These are phyloP conservation scores for Sugiyamaella valdiviana DNA, from an alignment of 805 yeast genomes.

Conservation along the genomic window DNA sequence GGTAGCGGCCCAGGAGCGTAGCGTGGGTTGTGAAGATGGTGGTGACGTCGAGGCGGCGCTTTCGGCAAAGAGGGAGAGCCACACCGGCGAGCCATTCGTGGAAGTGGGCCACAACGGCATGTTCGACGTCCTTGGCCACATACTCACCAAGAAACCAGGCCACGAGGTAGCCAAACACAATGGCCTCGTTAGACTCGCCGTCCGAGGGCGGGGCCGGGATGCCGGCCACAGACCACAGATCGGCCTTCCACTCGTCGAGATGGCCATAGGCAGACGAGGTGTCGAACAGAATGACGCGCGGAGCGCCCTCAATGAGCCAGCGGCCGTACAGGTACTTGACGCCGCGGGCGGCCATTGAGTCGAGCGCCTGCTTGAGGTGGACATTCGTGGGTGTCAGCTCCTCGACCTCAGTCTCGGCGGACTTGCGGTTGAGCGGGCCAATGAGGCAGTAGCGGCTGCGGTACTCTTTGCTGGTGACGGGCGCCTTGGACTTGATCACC, in stretches of 20 bases:
- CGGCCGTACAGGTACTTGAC: slow-evolving; percentile 81
- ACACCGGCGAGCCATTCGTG: slow-evolving; percentile 99
- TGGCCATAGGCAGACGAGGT: slow-evolving; percentile 61
- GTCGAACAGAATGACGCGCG: slow-evolving; percentile 85
- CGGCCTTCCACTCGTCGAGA: slow-evolving; percentile 90
- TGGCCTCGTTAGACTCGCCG: slow-evolving; percentile 84
- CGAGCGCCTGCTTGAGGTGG: slow-evolving; percentile 54
- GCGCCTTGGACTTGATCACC: slow-evolving; percentile 92
- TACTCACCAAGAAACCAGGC: slow-evolving; percentile 97
- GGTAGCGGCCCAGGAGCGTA: slow-evolving; percentile 85
- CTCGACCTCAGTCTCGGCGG: slow-evolving; percentile 73
- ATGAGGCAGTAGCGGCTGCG: slow-evolving; percentile 76
- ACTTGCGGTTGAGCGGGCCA: slow-evolving; percentile 74
- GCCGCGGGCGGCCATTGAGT: slow-evolving; percentile 77
- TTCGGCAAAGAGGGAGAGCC: slow-evolving; percentile 85
- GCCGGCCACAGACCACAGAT: slow-evolving; percentile 84
- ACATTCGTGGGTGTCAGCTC: slow-evolving; percentile 47
- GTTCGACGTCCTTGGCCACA: slow-evolving; percentile 71
- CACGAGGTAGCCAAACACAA: slow-evolving; percentile 82
- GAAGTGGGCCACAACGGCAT: slow-evolving; percentile 89
- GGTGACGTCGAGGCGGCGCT: slow-evolving; percentile 85
- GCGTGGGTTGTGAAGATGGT: slow-evolving; percentile 98
- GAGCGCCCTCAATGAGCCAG: slow-evolving; percentile 98
- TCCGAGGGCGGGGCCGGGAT: slow-evolving; percentile 92
- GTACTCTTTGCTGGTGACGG: slow-evolving; percentile 91